Evolutionary conservation across 2,329 filamentous ascomycete genomes (phyloP).

Genomic region (Phoma sp.): DNA sequence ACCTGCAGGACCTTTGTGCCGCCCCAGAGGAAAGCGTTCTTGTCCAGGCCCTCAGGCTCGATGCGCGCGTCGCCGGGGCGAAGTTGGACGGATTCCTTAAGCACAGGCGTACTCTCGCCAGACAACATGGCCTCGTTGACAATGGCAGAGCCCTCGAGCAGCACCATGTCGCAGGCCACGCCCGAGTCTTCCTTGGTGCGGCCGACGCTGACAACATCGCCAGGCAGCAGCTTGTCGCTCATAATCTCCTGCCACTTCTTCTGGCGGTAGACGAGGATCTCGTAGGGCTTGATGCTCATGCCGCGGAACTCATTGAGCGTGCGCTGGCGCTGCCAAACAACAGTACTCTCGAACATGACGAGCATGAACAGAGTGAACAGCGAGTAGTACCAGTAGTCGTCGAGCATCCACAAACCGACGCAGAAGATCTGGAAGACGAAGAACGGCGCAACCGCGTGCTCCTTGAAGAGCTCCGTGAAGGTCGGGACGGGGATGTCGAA

Average conservation of each 20-base stretch:
- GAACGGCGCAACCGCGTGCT: constrained; percentile 97
- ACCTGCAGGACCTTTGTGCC: constrained; percentile 97
- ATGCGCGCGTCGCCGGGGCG: constrained; percentile 81
- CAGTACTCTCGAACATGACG: constrained; percentile 95
- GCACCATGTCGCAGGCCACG: constrained; percentile 94
- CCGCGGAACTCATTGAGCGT: constrained; percentile 96
- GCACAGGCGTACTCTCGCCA: constrained; percentile 92
- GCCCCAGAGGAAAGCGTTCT: constrained; percentile 95
- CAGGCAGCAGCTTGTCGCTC: constrained; percentile 91
- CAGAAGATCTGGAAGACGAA: constrained; percentile 99
- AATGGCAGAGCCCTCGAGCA: constrained; percentile 94
- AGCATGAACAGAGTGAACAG: constrained; percentile 99
- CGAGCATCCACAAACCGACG: constrained; percentile 96
- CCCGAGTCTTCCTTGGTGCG: constrained; percentile 97
- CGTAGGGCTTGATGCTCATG: constrained; percentile 99
- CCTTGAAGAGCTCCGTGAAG: constrained; percentile 94
- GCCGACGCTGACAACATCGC: constrained; percentile 89
- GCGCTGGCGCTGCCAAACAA: constrained; percentile 97
- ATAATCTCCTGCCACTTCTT: constrained; percentile 87
- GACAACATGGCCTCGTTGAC: constrained; percentile 99
- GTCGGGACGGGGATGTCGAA: constrained; percentile 98
- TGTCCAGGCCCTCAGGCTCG: constrained; percentile 91
- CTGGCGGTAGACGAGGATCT: constrained; percentile 87
- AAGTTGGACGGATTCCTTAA: constrained; percentile 95
- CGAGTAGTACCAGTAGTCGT: constrained; percentile 99